These are phyloP conservation scores for Aspergillus flavus DNA, from an alignment of 2,329 filamentous ascomycete genomes.

Conservation along the genomic window DNA sequence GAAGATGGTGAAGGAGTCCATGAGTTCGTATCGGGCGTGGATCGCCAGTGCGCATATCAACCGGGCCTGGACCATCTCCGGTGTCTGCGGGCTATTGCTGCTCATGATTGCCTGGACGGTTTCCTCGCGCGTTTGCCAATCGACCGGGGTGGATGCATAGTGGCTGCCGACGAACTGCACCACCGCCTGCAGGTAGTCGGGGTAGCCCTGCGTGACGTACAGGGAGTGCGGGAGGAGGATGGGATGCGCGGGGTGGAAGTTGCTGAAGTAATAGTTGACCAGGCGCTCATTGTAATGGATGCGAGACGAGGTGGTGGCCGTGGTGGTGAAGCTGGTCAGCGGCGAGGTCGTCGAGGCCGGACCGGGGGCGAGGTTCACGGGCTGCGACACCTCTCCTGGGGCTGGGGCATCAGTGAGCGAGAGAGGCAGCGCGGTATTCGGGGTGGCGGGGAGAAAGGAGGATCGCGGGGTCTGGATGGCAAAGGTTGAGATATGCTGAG, in stretches of 20 bases:
- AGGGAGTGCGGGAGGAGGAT: background rate
- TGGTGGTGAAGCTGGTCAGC: background rate
- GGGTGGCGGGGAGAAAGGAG: background rate
- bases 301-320: background rate
- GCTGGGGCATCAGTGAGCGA: background rate
- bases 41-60: background rate
- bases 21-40: background rate
- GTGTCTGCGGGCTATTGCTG: background rate
- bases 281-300: background rate
- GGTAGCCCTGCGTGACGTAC: conserved; percentile 1
- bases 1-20: background rate
- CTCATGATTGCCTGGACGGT: background rate
- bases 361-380: background rate
- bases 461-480: conserved; percentile 2
- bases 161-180: conserved; percentile 1
- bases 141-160: background rate
- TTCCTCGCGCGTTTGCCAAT: background rate
- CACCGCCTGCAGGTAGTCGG: background rate
- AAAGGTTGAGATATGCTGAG: conserved; percentile 1
- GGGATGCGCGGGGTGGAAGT: conserved; percentile 5
- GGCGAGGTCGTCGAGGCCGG: background rate
- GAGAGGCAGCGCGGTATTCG: background rate
- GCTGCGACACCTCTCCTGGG: background rate
- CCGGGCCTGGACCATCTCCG: conserved; percentile 2
- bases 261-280: conserved; percentile 4